Conservation (phyloP, 345 rosid species). For the Citrus unshiu region DNA sequence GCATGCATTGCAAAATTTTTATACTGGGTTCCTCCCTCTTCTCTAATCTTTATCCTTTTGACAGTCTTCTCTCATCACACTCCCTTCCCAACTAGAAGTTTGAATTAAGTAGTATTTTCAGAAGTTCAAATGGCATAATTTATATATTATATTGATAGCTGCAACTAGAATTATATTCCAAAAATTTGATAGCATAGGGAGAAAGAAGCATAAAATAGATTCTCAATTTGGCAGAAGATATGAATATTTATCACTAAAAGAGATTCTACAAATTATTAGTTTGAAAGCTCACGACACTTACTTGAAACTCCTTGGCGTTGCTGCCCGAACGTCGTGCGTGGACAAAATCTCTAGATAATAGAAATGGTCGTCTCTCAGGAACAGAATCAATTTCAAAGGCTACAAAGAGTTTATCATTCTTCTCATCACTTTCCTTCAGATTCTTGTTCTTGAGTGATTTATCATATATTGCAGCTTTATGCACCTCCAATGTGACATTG, state of each 20-base stretch:
- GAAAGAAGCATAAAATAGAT: neutral
- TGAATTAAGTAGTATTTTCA: neutral
- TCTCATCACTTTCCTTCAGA: neutral
- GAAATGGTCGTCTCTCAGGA: conserved; percentile 28
- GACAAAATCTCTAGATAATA: conserved; percentile 42
- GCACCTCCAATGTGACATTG: conserved; percentile 24
- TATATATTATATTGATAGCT: neutral
- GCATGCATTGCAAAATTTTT: neutral
- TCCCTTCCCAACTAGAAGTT: neutral
- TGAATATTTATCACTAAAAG: neutral
- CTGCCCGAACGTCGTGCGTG: conserved; percentile 23
- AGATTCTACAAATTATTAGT: neutral
- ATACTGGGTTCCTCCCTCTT: neutral
- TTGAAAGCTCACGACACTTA: conserved; percentile 5
- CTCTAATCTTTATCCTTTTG: neutral
- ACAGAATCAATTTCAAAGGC: conserved; percentile 23
- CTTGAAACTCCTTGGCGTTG: conserved; percentile 22
- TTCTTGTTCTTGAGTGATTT: neutral
- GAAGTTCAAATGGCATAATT: neutral
- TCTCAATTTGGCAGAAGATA: neutral
- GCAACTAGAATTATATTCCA: neutral
- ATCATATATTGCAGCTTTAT: conserved; percentile 15
- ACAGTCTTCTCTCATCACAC: neutral
- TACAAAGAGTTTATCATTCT: conserved; percentile 22
- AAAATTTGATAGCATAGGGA: neutral